Base-by-base conservation (phyloP, 2,329 filamentous ascomycete species). In the Ophioceras dolichostomum region DNA sequence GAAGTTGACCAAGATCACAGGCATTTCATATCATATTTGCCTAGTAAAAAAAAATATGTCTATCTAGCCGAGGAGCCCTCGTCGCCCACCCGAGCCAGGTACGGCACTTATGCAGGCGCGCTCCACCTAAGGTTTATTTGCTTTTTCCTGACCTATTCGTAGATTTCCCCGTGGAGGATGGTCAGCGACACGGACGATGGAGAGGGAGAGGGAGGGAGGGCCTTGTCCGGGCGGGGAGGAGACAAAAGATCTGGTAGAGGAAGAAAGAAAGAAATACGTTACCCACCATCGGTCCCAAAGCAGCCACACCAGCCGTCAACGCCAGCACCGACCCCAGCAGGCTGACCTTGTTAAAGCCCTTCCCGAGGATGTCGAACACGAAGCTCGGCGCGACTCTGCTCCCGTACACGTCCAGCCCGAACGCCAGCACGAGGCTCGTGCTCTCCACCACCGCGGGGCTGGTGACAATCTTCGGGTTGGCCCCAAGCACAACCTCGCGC, bases 271-370 rank as follows among this genome's bases (percentile, higher is more conserved):
- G 13, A 28, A 27, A n/a, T n/a, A n/a, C 24, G 33, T 34, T 41
- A 68, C 82, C 67, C 68, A 94, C 91, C 74, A 96, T 76, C 20
- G 91, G 91, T 37, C 79, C 79, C 51, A 96, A 65, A 39, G 84
- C 73, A 45, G 79, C 57, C 13, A 94, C 89, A 32, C 86, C 87
- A 28, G 74, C 68, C 32, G 73, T 74, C 47, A 96, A 67, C 14
- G 85, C 89, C 29, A 82, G 66, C 27, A 98, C 87, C 1, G 91
- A 98, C 13, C 73, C 68, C 27, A 95, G 58, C 52, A 98, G 73
- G 48, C 87, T 83, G 39, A 87, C 54, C 66, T 94, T 95, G 55
- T 89, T 91, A 59, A 98, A 98, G 3, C 85, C 84, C 60, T 87
- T 91, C 43, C 87, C 91, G 13, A 98, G 64, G 30, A 96, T 76